Percentiles rank a stretch among this genome's conserved stretches.
Evolutionary conservation across 768 basidiomycete genomes (phyloP).

Genomic region (Daedaleopsis nitida): DNA sequence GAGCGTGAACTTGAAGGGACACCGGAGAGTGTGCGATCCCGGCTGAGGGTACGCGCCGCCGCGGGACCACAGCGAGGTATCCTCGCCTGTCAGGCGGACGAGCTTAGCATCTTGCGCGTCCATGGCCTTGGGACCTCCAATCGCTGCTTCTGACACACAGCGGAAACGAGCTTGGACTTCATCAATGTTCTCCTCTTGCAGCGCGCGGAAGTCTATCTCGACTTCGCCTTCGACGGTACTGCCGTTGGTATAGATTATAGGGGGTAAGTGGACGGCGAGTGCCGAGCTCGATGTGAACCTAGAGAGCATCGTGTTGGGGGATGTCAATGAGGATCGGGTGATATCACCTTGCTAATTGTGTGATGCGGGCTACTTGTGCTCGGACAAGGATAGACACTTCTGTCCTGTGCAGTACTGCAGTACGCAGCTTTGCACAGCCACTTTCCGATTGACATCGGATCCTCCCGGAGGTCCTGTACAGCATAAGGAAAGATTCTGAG

Average conservation of each 20-base stretch:
- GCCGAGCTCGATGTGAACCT: not conserved
- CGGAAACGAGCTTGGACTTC: constrained; percentile 12
- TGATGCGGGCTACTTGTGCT: no score
- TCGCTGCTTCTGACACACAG: not conserved
- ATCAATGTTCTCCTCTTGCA: constrained; percentile 10
- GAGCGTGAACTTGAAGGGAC: constrained; percentile 15
- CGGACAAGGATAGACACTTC: no score
- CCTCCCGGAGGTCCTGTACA: no score
- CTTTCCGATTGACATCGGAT: no score
- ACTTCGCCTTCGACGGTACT: constrained; percentile 13
- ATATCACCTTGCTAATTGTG: no score
- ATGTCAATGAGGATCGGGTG: no score
- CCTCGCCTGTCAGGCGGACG: constrained; percentile 2
- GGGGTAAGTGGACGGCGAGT: not conserved
- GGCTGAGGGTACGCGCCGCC: constrained; percentile 9
- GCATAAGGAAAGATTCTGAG: no score
- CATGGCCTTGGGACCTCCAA: no score
- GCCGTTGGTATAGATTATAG: constrained; percentile 4
- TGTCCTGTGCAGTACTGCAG: no score
- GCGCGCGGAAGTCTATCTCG: constrained; percentile 8
- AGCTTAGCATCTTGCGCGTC: not conserved
- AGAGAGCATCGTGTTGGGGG: no score
- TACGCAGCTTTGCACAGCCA: no score
- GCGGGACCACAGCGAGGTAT: constrained; percentile 4
- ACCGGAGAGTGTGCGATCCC: constrained; percentile 5